Conservation (phyloP, 2,329 filamentous ascomycete genomes). For the Fusarium virguliforme region DNA sequence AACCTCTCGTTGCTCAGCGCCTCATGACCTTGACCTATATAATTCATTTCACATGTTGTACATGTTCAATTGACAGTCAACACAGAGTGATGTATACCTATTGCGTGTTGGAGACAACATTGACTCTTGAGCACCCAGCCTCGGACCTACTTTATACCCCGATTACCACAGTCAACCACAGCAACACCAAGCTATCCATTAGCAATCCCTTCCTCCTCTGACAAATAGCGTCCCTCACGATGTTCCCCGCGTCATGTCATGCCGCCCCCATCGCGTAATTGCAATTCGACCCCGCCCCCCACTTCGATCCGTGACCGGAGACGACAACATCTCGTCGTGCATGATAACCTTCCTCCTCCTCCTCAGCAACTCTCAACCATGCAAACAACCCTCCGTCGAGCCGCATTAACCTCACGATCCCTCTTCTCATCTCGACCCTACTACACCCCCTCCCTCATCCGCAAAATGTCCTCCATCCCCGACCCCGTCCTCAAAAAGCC, state of each 20-base stretch:
- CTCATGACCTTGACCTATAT: neutral
- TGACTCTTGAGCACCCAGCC: neutral
- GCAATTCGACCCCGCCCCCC: conserved; percentile 33
- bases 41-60: neutral
- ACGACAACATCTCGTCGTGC: conserved; percentile 27
- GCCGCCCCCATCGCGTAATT: conserved; percentile 32
- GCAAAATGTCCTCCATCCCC: conserved; percentile 57
- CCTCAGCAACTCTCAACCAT: conserved; percentile 28
- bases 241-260: conserved; percentile 34
- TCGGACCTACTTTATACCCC: neutral
- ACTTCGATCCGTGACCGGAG: conserved; percentile 32
- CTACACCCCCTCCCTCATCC: conserved; percentile 45
- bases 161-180: neutral
- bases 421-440: conserved; percentile 14
- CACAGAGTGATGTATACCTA: neutral
- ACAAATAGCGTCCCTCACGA: conserved; percentile 26
- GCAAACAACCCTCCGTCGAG: conserved; percentile 37
- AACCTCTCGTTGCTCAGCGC: neutral
- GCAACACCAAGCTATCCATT: neutral
- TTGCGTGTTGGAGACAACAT: neutral
- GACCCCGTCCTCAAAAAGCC: conserved; percentile 77
- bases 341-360: conserved; percentile 10
- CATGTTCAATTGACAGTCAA: neutral
- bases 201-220: conserved; percentile 5
- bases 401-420: conserved; percentile 32